These are phyloP conservation scores for Cytospora piceicola DNA, from an alignment of 2,329 filamentous ascomycete genomes.

Conservation along the genomic window DNA sequence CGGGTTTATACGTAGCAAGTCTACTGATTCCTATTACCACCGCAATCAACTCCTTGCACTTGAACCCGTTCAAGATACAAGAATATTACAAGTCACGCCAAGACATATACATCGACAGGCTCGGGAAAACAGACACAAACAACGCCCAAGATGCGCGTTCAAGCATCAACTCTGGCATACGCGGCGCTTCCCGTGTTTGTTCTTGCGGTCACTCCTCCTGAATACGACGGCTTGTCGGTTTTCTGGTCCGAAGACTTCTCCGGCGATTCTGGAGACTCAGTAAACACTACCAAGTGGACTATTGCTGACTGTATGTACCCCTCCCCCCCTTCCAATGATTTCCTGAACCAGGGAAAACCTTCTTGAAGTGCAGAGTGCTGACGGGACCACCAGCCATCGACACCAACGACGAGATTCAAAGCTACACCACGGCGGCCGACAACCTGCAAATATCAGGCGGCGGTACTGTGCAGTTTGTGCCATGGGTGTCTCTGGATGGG, in stretches of 20 bases:
- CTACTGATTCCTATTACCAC: constrained; percentile 15
- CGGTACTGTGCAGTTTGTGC: constrained; percentile 56
- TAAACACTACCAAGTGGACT: constrained; percentile 47
- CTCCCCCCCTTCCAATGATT: too few species aligned
- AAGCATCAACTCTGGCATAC: constrained; percentile 37
- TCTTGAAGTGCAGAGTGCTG: background rate
- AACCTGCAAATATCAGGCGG: constrained; percentile 58
- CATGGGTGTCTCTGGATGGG: constrained; percentile 44
- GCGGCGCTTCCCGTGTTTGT: constrained; percentile 37
- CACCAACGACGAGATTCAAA: constrained; percentile 56
- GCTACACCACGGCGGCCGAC: constrained; percentile 49
- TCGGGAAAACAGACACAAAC: constrained; percentile 8
- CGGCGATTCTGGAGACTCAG: constrained; percentile 42
- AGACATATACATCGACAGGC: constrained; percentile 11
- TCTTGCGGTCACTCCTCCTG: constrained; percentile 44
- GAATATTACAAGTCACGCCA: background rate
- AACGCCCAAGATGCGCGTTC: constrained; percentile 23
- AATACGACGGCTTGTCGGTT: constrained; percentile 44
- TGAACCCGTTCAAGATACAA: background rate
- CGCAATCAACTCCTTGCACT: background rate
- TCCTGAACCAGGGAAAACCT: too few species aligned
- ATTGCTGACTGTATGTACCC: constrained; percentile 39
- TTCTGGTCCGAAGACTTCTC: constrained; percentile 51
- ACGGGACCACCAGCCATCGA: constrained; percentile 9
- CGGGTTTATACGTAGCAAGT: constrained; percentile 22